A percentile compares a stretch with the other conserved stretches of the same genome.
These are phyloP conservation scores for Gracilariopsis chorda DNA, from an alignment of 23 red algal species.

Conservation along the genomic window DNA sequence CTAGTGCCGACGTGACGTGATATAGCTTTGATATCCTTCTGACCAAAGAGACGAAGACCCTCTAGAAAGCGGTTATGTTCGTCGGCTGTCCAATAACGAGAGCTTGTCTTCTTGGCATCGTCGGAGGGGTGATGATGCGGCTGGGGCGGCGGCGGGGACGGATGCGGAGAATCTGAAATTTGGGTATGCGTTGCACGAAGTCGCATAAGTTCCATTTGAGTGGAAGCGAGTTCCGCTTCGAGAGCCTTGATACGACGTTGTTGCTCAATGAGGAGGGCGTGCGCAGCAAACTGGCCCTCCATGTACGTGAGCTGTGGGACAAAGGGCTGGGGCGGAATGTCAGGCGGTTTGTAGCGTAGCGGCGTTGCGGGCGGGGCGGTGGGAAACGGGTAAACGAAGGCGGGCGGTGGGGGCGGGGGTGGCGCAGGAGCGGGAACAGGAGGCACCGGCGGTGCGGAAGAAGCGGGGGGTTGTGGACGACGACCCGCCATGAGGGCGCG, in stretches of 20 bases:
- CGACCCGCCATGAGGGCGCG: constrained; percentile 12
- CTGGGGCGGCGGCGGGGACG: background rate
- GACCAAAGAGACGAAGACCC: constrained; percentile 79
- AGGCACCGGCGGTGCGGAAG: constrained; percentile 12
- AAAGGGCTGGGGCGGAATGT: constrained; percentile 5
- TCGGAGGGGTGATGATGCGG: constrained; percentile 24
- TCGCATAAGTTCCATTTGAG: constrained; percentile 61
- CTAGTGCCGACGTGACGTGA: constrained; percentile 82
- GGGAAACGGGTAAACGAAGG: constrained; percentile 12
- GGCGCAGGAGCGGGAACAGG: background rate
- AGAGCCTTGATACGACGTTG: constrained; percentile 57
- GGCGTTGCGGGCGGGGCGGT: background rate
- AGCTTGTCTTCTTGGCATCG: constrained; percentile 66
- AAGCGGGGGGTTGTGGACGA: background rate
- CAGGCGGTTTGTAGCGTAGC: background rate
- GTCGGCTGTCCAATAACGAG: constrained; percentile 92
- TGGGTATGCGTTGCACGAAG: constrained; percentile 25
- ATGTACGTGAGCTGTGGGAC: constrained; percentile 53
- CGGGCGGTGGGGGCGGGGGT: background rate
- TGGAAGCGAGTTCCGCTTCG: constrained; percentile 60
- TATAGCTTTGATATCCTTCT: constrained; percentile 91
- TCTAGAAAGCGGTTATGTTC: constrained; percentile 93
- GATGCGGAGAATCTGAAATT: background rate
- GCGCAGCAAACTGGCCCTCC: constrained; percentile 62
- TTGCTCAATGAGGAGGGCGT: constrained; percentile 60